Base-by-base conservation (phyloP, 2,329 filamentous ascomycete genomes). In the Colletotrichum destructivum region DNA sequence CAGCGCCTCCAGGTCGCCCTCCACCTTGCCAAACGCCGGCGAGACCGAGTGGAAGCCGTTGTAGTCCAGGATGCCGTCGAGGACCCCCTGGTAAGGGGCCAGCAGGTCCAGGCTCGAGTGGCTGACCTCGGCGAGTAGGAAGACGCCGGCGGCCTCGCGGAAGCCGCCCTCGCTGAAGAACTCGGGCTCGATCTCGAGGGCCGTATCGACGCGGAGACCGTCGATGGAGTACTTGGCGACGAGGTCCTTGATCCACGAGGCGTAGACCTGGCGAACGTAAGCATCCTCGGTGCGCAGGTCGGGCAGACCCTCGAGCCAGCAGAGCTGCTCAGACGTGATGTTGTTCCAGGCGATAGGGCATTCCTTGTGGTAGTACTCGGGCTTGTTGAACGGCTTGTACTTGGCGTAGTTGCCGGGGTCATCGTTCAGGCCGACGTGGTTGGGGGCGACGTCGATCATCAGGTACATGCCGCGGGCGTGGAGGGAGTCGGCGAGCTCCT, bases 161-260 rank as follows among this genome's bases (percentile, higher is more conserved):
- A 91, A 92, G 0, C 77, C 79, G 16, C 69, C 66, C 0, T 60
- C 52, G 0, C 86, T 81, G 82, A 89, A 90, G 79, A 91, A 92
- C 12, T 83, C 83, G 71, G 87, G 86, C 73, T 90, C 84, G 18
- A 91, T 88, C 77, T 91, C 88, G 79, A 89, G 90, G 72, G 88
- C 88, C 0, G 88, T 90, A 72, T 91, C 89, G 74, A 91, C 86
- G 61, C 89, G 88, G 4, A 90, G 82, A 6, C 89, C 88, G 76
- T 90, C 89, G 82, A 92, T 90, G n/a, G 82, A 83, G 77, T 92
- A 93, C 74, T 90, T 88, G 4, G 83, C 78, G 1, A 93, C 87
- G 0, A 93, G 82, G 56, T 82, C 81, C 21, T 77, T 79, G 75
- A 93, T 84, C 92, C 91, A 93, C n/a, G 82, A 78, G 62, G 88